A percentile compares a stretch with the other conserved stretches of the same genome.
phyloP scores from a whole-genome alignment of 208 protist genomes.

The Naegleria fowleri region DNA sequence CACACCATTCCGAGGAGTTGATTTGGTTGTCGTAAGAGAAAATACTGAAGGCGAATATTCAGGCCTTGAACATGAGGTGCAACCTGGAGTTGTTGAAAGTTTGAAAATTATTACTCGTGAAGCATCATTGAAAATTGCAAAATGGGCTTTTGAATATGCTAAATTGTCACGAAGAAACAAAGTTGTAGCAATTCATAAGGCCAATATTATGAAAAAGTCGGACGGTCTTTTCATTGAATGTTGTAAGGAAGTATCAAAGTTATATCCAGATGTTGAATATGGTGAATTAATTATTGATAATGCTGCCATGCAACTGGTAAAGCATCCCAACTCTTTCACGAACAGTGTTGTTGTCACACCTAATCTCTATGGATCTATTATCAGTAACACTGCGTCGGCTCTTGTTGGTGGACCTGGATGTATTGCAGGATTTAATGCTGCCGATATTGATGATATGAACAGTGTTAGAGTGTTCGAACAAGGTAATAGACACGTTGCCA shows the following conservation, averaged over 20 bases:
- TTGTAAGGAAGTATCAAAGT: constrained; percentile 46
- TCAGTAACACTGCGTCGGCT: background rate
- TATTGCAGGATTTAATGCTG: background rate
- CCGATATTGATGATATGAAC: background rate
- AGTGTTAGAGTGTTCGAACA: constrained; percentile 5
- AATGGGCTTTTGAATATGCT: constrained; percentile 59
- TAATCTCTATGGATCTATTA: constrained; percentile 28
- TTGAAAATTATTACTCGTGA: constrained; percentile 56
- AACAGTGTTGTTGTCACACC: constrained; percentile 25
- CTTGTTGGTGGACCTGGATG: background rate
- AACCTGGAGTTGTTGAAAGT: constrained; percentile 9
- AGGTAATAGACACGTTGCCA: background rate
- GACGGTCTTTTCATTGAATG: constrained; percentile 53
- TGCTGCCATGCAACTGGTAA: constrained; percentile 36
- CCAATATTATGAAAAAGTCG: constrained; percentile 41
- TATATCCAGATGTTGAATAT: constrained; percentile 49
- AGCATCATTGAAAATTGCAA: constrained; percentile 47
- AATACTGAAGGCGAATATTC: constrained; percentile 65
- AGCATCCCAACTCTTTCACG: constrained; percentile 8
- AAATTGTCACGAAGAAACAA: constrained; percentile 34
- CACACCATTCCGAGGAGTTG: constrained; percentile 37
- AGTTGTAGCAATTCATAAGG: constrained; percentile 43
- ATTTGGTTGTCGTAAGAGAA: constrained; percentile 58
- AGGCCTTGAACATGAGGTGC: constrained; percentile 41
- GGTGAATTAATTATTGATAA: constrained; percentile 50